Evolutionary conservation across 139 green algal species (phyloP).

Genomic region (Chlorella sorokiniana): DNA sequence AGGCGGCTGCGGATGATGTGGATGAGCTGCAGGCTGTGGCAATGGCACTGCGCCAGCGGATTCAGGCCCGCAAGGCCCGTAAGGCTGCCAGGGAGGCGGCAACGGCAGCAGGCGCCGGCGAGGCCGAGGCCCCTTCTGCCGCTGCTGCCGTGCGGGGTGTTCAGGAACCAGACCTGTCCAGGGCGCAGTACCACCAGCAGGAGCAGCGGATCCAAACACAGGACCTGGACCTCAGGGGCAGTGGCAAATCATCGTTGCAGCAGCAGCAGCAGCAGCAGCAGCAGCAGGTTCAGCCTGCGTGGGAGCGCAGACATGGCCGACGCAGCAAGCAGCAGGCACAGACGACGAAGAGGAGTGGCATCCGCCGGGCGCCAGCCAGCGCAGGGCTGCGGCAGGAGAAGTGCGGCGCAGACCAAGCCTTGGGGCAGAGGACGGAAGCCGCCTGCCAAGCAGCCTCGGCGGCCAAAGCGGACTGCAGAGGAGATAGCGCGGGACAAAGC

Average conservation of each 20-base stretch:
- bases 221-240: background rate
- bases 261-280: background rate
- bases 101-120: background rate
- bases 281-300: background rate
- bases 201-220: background rate
- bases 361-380: background rate
- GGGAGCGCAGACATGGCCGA: background rate
- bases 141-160: background rate
- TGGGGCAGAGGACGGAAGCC: background rate
- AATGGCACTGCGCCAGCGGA: background rate
- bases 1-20: too few species aligned
- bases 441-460: constrained; percentile 3
- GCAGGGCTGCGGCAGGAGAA: background rate
- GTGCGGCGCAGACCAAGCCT: background rate
- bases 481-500: constrained; percentile 16
- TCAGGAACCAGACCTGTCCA: background rate
- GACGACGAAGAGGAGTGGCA: background rate
- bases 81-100: background rate
- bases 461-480: background rate
- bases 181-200: constrained; percentile 15
- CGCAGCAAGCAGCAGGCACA: too few species aligned
- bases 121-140: background rate
- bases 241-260: background rate
- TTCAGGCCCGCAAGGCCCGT: background rate
- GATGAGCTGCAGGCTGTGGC: background rate